Conservation (phyloP, 306 rosid species). For the Trifolium fragiferum region DNA sequence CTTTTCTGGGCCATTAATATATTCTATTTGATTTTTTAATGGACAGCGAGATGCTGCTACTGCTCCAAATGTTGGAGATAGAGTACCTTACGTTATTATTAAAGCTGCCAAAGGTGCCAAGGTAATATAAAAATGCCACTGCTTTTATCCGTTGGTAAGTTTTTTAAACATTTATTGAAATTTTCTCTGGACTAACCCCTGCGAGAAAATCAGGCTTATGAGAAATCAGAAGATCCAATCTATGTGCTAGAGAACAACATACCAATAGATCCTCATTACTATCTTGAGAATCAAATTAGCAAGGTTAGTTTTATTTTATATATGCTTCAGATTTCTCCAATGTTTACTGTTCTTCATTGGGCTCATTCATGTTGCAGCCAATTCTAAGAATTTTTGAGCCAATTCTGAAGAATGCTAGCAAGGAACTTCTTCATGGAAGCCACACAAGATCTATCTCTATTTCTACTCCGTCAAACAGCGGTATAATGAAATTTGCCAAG, state of each 20-base stretch:
- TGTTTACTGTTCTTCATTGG: slow-evolving; percentile 37
- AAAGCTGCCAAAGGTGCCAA: slow-evolving; percentile 97
- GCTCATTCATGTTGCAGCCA: slow-evolving; percentile 69
- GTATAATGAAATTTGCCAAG: slow-evolving; percentile 91
- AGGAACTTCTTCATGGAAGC: slow-evolving; percentile 96
- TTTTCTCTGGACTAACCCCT: slow-evolving; percentile 39
- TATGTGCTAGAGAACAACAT: slow-evolving; percentile 93
- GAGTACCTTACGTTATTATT: slow-evolving; percentile 93
- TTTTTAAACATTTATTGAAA: slow-evolving; percentile 26
- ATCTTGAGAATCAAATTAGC: slow-evolving; percentile 97
- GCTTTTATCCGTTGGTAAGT: background rate
- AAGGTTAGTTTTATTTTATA: slow-evolving; percentile 59
- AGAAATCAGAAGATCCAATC: slow-evolving; percentile 96
- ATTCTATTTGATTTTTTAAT: slow-evolving; percentile 38
- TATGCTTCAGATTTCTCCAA: slow-evolving; percentile 22
- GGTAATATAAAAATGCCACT: slow-evolving; percentile 49
- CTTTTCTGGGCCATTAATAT: slow-evolving; percentile 20
- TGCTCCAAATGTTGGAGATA: slow-evolving; percentile 98
- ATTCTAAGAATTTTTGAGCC: slow-evolving; percentile 96
- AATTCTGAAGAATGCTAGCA: slow-evolving; percentile 93
- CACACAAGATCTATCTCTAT: slow-evolving; percentile 94
- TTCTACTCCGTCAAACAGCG: slow-evolving; percentile 90
- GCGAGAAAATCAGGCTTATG: slow-evolving; percentile 73
- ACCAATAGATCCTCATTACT: slow-evolving; percentile 96
- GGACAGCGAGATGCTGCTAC: slow-evolving; percentile 95